Conservation (phyloP, 2,329 filamentous ascomycete genomes). For the Hypocrella siamensis region DNA sequence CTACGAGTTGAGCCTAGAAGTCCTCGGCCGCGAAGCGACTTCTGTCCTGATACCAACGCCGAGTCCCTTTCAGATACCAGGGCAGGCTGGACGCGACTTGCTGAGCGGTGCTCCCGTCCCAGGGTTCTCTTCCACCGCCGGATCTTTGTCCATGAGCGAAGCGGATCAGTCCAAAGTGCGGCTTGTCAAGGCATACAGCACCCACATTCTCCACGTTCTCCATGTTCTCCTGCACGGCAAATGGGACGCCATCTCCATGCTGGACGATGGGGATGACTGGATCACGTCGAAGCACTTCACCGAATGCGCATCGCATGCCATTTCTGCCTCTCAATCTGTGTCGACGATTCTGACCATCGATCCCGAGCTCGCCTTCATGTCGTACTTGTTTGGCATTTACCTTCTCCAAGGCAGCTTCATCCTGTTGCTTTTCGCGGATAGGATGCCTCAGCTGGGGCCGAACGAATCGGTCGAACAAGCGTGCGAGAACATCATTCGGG, state of each 20-base stretch:
- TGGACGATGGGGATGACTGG: conserved; percentile 32
- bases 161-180: conserved; percentile 16
- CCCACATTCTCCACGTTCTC: conserved; percentile 29
- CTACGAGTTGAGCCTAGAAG: conserved; percentile 22
- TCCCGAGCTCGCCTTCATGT: conserved; percentile 34
- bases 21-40: conserved; percentile 11
- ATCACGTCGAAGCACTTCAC: conserved; percentile 28
- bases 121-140: conserved; percentile 1
- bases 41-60: conserved; percentile 2
- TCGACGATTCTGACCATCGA: conserved; percentile 29
- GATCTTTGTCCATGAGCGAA: conserved; percentile 6
- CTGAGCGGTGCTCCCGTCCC: conserved; percentile 5
- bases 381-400: conserved; percentile 36
- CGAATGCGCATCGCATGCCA: conserved; percentile 28
- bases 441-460: conserved; percentile 28
- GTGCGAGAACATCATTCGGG: conserved; percentile 32
- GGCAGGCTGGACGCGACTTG: conserved; percentile 1
- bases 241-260: conserved; percentile 32
- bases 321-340: conserved; percentile 28
- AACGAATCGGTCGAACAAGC: conserved; percentile 29
- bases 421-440: conserved; percentile 30
- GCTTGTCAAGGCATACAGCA: conserved; percentile 29
- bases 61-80: conserved; percentile 1
- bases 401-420: conserved; percentile 34
- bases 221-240: conserved; percentile 31